phyloP scores from a whole-genome alignment of 179 eudicot genomes.

The Silene coronaria region DNA sequence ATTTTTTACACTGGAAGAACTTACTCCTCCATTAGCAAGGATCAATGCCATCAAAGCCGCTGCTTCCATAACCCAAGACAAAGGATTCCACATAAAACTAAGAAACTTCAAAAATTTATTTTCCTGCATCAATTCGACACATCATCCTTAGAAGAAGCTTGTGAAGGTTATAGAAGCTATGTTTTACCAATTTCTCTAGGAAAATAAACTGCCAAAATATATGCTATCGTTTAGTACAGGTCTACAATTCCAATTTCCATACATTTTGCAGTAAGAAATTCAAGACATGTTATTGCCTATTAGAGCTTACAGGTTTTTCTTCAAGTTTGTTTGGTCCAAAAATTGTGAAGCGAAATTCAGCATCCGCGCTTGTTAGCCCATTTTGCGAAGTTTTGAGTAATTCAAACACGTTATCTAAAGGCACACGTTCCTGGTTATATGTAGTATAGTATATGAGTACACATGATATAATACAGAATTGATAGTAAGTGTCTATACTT shows the following conservation, averaged over 20 bases:
- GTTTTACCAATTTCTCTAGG: not conserved
- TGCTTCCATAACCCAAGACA: constrained; percentile 58
- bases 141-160: not conserved
- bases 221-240: no score
- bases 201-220: not conserved
- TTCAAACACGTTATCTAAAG: constrained; percentile 54
- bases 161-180: not conserved
- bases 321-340: constrained; percentile 73
- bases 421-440: constrained; percentile 49
- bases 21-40: constrained; percentile 51
- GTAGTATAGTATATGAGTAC: constrained; percentile 15
- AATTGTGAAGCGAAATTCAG: constrained; percentile 45
- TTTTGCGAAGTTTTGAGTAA: constrained; percentile 42
- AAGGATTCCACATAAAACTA: constrained; percentile 54
- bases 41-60: constrained; percentile 49
- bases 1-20: constrained; percentile 4
- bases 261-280: not conserved
- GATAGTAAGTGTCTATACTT: not conserved
- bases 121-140: constrained; percentile 31
- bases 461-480: not conserved
- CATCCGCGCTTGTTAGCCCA: constrained; percentile 57
- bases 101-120: constrained; percentile 47
- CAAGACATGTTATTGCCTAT: not conserved
- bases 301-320: constrained; percentile 54
- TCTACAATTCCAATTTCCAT: not conserved